A percentile compares a stretch with the other conserved stretches of the same genome.
These are phyloP conservation scores for Farysia itapuensis DNA, from an alignment of 1,284 basidiomycete genomes.

Conservation along the genomic window DNA sequence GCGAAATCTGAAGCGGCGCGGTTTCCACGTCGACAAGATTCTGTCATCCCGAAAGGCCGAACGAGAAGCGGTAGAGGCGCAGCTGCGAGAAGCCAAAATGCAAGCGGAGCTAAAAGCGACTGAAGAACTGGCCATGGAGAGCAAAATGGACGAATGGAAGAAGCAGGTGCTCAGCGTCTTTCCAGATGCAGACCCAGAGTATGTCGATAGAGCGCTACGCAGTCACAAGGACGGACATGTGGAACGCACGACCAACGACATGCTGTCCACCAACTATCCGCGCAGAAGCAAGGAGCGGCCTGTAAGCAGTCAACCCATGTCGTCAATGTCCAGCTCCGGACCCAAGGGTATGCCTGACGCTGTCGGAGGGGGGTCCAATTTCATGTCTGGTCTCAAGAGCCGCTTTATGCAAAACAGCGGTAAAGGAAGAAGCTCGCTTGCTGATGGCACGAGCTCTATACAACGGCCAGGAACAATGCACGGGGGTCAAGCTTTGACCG, in stretches of 20 bases:
- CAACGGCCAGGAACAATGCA: slow-evolving; percentile 10
- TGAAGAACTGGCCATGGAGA: slow-evolving; percentile 20
- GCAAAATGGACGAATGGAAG: slow-evolving; percentile 26
- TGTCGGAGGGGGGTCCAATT: slow-evolving; percentile 12
- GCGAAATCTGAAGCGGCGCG: slow-evolving; percentile 77
- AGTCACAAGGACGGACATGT: slow-evolving; percentile 50
- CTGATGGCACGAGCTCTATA: slow-evolving; percentile 50
- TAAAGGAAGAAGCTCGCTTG: slow-evolving; percentile 39
- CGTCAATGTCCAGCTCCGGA: neutral
- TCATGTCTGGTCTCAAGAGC: slow-evolving; percentile 41
- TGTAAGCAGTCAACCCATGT: neutral
- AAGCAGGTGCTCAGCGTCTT: slow-evolving; percentile 54
- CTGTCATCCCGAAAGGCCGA: slow-evolving; percentile 80
- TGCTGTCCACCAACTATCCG: slow-evolving; percentile 50
- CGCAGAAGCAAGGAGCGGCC: slow-evolving; percentile 15
- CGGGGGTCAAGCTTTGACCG: neutral
- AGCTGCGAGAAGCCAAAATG: slow-evolving; percentile 48
- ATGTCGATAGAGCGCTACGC: slow-evolving; percentile 47
- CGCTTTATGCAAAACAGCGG: slow-evolving; percentile 18
- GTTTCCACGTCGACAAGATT: slow-evolving; percentile 80
- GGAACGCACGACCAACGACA: slow-evolving; percentile 53
- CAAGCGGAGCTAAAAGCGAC: slow-evolving; percentile 49
- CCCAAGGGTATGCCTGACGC: neutral
- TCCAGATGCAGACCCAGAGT: slow-evolving; percentile 56
- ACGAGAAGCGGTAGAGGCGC: slow-evolving; percentile 66